Evolutionary conservation across 108 stramenopile species (phyloP).

Genomic region (Skeletonema grethae): DNA sequence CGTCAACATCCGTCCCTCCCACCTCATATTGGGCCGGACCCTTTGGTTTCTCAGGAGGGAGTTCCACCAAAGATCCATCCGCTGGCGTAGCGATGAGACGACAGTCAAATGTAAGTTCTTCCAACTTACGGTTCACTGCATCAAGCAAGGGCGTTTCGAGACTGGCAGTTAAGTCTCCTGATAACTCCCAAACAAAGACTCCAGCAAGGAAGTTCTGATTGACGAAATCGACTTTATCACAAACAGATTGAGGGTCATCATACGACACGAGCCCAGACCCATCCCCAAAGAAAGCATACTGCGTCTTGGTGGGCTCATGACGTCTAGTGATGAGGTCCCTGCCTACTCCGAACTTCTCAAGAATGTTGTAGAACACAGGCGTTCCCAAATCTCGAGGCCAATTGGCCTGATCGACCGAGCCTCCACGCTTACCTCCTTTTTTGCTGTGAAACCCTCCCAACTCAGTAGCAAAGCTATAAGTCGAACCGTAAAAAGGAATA

Average conservation of each 20-base stretch:
- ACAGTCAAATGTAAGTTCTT: slow-evolving; percentile 49
- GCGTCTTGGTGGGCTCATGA: slow-evolving; percentile 38
- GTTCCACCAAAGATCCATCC: slow-evolving; percentile 29
- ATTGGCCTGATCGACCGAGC: slow-evolving; percentile 35
- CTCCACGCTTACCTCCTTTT: slow-evolving; percentile 13
- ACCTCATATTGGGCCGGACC: slow-evolving; percentile 27
- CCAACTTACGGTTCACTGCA: slow-evolving; percentile 43
- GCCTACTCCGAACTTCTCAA: slow-evolving; percentile 29
- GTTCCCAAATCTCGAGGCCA: slow-evolving; percentile 47
- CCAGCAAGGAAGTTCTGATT: slow-evolving; percentile 39
- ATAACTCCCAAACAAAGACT: slow-evolving; percentile 44
- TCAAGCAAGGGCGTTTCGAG: slow-evolving; percentile 41
- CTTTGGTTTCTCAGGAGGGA: slow-evolving; percentile 39
- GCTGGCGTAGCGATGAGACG: slow-evolving; percentile 20
- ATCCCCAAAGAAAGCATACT: slow-evolving; percentile 46
- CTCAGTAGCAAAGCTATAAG: slow-evolving; percentile 33
- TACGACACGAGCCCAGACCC: slow-evolving; percentile 49
- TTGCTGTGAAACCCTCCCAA: slow-evolving; percentile 35
- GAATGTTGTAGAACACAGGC: slow-evolving; percentile 45
- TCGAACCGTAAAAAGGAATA: slow-evolving; percentile 43
- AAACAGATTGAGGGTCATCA: slow-evolving; percentile 48
- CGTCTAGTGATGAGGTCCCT: slow-evolving; percentile 33
- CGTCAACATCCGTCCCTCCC: not conserved
- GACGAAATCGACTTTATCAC: slow-evolving; percentile 48
- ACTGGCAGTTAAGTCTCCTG: slow-evolving; percentile 19